A percentile compares a stretch with the other conserved stretches of the same genome.
Conservation (phyloP, 164 flowering plant genomes). For the Vitis riparia region DNA sequence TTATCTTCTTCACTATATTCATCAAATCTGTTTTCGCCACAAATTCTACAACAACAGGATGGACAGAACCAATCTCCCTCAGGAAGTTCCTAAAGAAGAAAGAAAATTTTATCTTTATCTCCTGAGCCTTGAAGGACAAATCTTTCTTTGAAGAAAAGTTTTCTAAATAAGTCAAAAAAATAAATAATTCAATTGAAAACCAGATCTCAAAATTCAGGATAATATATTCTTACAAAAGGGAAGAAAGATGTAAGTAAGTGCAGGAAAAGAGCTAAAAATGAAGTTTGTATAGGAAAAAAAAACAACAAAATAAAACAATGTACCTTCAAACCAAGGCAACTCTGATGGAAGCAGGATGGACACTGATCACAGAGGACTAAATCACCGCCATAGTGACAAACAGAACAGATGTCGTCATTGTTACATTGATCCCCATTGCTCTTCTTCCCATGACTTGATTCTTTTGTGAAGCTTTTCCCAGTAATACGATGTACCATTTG, state of each 20-base stretch:
- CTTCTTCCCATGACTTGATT: too few relatives aligned
- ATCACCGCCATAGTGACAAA: conserved; percentile 13
- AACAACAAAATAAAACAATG: not conserved
- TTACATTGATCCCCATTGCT: not conserved
- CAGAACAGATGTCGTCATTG: conserved; percentile 14
- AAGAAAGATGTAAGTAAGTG: too few relatives aligned
- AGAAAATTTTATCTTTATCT: not conserved
- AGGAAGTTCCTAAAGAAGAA: conserved; percentile 9
- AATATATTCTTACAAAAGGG: too few relatives aligned
- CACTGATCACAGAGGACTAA: conserved; percentile 16
- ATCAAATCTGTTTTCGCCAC: conserved; percentile 3
- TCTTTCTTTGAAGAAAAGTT: too few relatives aligned
- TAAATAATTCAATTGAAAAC: too few relatives aligned
- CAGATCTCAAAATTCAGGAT: too few relatives aligned
- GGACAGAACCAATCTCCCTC: conserved; percentile 26
- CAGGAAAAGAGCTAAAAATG: too few relatives aligned
- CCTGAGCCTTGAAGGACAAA: too few relatives aligned
- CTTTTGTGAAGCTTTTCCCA: too few relatives aligned
- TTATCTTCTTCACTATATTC: not conserved
- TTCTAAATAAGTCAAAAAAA: too few relatives aligned
- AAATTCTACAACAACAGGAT: conserved; percentile 23
- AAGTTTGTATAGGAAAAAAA: not conserved
- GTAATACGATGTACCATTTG: not conserved
- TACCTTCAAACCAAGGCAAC: conserved; percentile 27
- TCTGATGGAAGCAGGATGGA: conserved; percentile 28